Percentiles rank a stretch among this genome's conserved stretches.
These are phyloP conservation scores for Lentinula lateritia DNA, from an alignment of 768 basidiomycete species.

Conservation along the genomic window DNA sequence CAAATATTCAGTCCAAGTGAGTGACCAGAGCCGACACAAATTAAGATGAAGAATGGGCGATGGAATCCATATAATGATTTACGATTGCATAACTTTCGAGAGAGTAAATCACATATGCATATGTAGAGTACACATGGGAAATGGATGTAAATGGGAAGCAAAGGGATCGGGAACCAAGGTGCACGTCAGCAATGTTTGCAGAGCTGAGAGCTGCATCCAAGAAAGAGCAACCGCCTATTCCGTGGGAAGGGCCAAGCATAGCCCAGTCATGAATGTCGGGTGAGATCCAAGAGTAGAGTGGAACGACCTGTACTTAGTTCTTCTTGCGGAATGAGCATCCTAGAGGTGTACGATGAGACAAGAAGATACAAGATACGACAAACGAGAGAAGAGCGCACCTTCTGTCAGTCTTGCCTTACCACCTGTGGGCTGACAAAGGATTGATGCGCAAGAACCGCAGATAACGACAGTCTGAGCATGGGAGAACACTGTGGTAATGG, in stretches of 20 bases:
- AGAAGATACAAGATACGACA: neutral
- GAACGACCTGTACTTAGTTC: slow-evolving; percentile 42
- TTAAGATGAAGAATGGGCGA: neutral
- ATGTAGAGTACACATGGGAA: slow-evolving; percentile 5
- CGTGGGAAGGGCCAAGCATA: neutral
- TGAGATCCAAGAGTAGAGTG: neutral
- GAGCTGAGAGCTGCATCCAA: neutral
- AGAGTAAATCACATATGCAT: slow-evolving; percentile 5
- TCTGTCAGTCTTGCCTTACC: slow-evolving; percentile 97
- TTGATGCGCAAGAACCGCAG: slow-evolving; percentile 87
- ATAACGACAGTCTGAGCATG: slow-evolving; percentile 97
- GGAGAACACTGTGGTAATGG: slow-evolving; percentile 97
- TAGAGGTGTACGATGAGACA: slow-evolving; percentile 22
- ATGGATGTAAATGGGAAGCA: slow-evolving; percentile 3
- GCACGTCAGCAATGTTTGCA: neutral
- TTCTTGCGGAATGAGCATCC: slow-evolving; percentile 98
- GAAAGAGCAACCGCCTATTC: neutral
- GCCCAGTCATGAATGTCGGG: neutral
- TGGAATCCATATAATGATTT: neutral
- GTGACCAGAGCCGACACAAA: too few relatives aligned
- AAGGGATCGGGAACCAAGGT: neutral
- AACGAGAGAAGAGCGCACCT: slow-evolving; percentile 49
- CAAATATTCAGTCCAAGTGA: too few relatives aligned
- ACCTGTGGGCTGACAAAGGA: slow-evolving; percentile 97
- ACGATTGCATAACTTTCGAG: neutral